Base-by-base conservation (phyloP, 2,329 filamentous ascomycete genomes). In the Pseudocercospora fijiensis region DNA sequence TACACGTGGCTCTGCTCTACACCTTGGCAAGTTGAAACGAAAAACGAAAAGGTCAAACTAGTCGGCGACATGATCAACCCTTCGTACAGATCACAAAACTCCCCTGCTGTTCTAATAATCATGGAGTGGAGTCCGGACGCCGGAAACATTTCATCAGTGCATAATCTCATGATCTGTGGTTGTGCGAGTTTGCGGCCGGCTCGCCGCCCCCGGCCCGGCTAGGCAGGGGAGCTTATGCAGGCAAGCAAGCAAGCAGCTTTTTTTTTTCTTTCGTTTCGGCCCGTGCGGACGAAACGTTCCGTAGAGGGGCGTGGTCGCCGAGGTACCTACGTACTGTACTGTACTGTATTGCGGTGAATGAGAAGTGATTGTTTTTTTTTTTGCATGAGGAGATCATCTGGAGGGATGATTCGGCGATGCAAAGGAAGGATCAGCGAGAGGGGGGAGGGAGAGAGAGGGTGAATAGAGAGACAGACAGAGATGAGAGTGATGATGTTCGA, bases 211-310 rank as follows among this genome's bases (percentile, higher is more conserved):
- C 30, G 7, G 30, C 30, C 13, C 13, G 30, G 7, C 30, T 8
- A 37, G 30, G 7, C 7, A 13, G n/a, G 43, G 43, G 43, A 20
- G 43, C 43, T 59, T 59, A 51, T 59, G 57, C 57, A 58, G 41
- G 33, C 55, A 58, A 41, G 30, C 22, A n/a, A 22, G 28, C 22
- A 41, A 43, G 30, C 33, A 45, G 18, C n/a, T 33, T 43, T 41
- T n/a, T n/a, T n/a, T n/a, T n/a, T n/a, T n/a, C n/a, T n/a, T n/a
- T n/a, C n/a, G n/a, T n/a, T n/a, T 24, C 20, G 30, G 55, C 27
- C 45, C 18, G 1, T 24, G 33, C 33, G 53, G 26, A 57, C 33
- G 9, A 47, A 26, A 28, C 37, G 33, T 26, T 58, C 56, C 56
- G 56, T 20, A 27, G 56, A 37, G 26, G 26, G 18, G 30, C n/a